phyloP scores from a whole-genome alignment of 1,284 basidiomycete genomes.

The Ustanciosporium gigantosporum region DNA sequence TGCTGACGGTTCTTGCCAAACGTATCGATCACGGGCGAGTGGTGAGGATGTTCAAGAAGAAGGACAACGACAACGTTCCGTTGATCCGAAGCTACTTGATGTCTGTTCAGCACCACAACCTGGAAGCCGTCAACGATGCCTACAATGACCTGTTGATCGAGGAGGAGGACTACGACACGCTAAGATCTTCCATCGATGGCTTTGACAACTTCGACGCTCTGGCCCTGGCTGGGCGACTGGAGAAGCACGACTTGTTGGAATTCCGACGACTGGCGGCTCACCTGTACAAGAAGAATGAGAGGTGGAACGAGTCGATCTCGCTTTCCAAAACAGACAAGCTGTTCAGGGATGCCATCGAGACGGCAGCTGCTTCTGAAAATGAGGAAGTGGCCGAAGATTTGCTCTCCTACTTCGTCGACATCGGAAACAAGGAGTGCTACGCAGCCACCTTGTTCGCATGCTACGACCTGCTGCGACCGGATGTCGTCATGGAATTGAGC shows the following conservation, averaged over 20 bases:
- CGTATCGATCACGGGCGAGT: constrained; percentile 94
- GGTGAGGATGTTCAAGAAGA: constrained; percentile 83
- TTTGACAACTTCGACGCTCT: constrained; percentile 98
- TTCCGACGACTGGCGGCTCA: constrained; percentile 88
- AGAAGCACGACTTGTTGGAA: constrained; percentile 89
- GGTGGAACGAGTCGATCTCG: constrained; percentile 92
- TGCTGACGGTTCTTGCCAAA: constrained; percentile 86
- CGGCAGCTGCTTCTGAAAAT: constrained; percentile 78
- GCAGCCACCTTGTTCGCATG: constrained; percentile 85
- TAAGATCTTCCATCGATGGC: constrained; percentile 92
- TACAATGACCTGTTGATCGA: constrained; percentile 96
- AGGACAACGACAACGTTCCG: constrained; percentile 89
- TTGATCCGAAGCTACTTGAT: constrained; percentile 94
- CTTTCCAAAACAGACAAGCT: constrained; percentile 94
- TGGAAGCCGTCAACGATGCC: constrained; percentile 95
- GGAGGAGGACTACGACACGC: constrained; percentile 96
- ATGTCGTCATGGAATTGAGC: constrained; percentile 88
- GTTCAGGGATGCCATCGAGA: constrained; percentile 93
- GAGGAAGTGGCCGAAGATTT: constrained; percentile 90
- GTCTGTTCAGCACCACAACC: constrained; percentile 91
- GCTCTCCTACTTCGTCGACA: constrained; percentile 80
- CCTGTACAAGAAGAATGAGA: constrained; percentile 92
- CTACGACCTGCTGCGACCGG: constrained; percentile 87
- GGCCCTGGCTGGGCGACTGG: constrained; percentile 79
- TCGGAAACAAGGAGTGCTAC: constrained; percentile 98